Percentiles rank a stretch among this genome's conserved stretches.
Evolutionary conservation across 331 rosid genomes (phyloP).

Genomic region (Pyrus hybrid): DNA sequence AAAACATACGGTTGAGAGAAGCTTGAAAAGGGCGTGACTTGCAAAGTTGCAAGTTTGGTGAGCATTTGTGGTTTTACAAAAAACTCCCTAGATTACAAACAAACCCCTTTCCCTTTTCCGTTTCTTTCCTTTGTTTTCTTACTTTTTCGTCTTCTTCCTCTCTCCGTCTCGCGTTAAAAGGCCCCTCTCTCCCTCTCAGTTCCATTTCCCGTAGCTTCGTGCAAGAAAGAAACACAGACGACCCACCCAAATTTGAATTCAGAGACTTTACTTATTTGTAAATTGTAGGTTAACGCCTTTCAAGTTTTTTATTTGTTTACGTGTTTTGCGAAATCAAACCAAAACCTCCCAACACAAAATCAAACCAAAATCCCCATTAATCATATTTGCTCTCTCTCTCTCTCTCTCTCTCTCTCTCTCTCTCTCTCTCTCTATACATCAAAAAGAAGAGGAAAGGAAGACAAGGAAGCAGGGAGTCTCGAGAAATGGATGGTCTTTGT

Average conservation of each 20-base stretch:
- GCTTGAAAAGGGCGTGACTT: not conserved
- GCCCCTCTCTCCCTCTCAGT: not conserved
- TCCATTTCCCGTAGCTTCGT: not conserved
- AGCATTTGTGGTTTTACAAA: not conserved
- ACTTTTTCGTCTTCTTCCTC: not conserved
- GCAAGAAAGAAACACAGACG: not conserved
- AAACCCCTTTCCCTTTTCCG: not conserved
- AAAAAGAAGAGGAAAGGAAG: not conserved
- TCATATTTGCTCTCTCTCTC: not conserved
- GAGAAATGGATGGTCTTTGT: constrained; percentile 54
- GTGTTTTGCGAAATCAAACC: not conserved
- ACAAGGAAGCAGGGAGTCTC: not conserved
- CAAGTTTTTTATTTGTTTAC: not conserved
- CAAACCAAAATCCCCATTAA: not conserved
- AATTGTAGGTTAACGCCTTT: not conserved
- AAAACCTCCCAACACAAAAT: not conserved
- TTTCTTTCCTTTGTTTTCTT: not conserved
- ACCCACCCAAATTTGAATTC: not conserved
- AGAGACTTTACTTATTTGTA: not conserved
- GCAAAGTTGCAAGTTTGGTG: not conserved
- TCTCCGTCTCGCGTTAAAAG: not conserved
- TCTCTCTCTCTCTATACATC: no score
- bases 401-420: no score
- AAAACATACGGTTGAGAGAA: not conserved
- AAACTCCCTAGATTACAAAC: not conserved